Evolutionary conservation across 768 basidiomycete species (phyloP).

Genomic region (Amylocystis lapponica): DNA sequence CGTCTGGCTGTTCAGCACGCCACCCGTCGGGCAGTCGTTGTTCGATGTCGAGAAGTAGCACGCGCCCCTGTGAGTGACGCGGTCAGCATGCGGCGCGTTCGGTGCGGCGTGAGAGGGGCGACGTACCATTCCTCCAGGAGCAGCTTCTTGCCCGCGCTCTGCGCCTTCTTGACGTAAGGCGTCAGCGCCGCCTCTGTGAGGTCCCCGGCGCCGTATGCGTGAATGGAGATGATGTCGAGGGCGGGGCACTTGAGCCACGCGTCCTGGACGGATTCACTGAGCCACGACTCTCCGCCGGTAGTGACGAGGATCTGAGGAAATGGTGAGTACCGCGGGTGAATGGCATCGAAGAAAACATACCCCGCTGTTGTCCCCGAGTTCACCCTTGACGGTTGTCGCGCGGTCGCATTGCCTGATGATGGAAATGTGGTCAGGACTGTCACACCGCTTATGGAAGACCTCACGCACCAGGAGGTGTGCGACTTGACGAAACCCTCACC

Average conservation of each 20-base stretch:
- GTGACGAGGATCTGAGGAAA: conserved; percentile 22
- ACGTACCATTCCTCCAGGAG: conserved; percentile 32
- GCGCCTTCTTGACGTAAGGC: conserved; percentile 25
- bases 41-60: conserved; percentile 22
- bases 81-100: too few relatives aligned
- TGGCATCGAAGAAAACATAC: conserved; percentile 4
- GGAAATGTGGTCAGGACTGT: not conserved
- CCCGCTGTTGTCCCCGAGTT: conserved; percentile 18
- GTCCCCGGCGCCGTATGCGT: conserved; percentile 31
- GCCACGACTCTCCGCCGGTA: conserved; percentile 25
- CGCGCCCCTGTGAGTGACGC: conserved; percentile 18
- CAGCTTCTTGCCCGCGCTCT: conserved; percentile 31
- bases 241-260: conserved; percentile 18
- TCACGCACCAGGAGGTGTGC: conserved; percentile 10
- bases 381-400: conserved; percentile 19
- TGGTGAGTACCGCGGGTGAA: not conserved
- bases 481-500: conserved; percentile 17
- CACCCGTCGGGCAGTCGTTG: conserved; percentile 23
- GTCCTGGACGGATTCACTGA: conserved; percentile 22
- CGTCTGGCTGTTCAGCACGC: conserved; percentile 17
- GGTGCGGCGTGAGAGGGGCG: too few relatives aligned
- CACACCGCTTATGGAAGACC: not conserved
- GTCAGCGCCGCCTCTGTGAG: conserved; percentile 17
- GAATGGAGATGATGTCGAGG: conserved; percentile 32
- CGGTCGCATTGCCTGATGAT: conserved; percentile 24